These are phyloP conservation scores for Ganoderma resinaceum DNA, from an alignment of 1,284 basidiomycete species.

Conservation along the genomic window DNA sequence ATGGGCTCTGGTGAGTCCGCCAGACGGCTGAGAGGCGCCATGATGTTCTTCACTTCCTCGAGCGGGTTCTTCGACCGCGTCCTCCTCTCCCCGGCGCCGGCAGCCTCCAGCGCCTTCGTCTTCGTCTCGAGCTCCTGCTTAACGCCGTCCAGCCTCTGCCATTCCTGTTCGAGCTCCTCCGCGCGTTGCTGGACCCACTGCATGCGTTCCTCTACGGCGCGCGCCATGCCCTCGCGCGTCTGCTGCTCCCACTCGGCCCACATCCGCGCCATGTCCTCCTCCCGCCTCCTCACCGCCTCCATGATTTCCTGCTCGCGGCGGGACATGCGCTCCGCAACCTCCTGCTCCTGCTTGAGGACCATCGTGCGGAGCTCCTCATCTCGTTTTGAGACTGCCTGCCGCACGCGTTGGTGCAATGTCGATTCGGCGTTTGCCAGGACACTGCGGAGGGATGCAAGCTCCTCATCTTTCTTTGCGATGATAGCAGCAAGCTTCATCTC, in stretches of 20 bases:
- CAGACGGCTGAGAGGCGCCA: conserved; percentile 57
- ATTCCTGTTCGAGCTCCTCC: conserved; percentile 60
- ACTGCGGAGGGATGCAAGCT: conserved; percentile 58
- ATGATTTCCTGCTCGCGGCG: conserved; percentile 73
- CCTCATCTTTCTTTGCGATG: conserved; percentile 63
- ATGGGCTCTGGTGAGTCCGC: conserved; percentile 39
- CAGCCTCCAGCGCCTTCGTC: conserved; percentile 48
- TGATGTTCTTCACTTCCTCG: conserved; percentile 77
- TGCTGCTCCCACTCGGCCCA: conserved; percentile 66
- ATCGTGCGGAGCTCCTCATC: conserved; percentile 75
- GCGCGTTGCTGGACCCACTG: conserved; percentile 59
- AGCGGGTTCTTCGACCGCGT: conserved; percentile 66
- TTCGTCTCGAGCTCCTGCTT: conserved; percentile 56
- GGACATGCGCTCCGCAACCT: conserved; percentile 74
- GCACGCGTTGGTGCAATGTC: conserved; percentile 59
- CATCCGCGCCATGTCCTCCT: conserved; percentile 54
- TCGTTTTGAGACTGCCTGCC: conserved; percentile 64
- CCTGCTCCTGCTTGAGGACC: conserved; percentile 71
- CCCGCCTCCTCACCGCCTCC: conserved; percentile 53
- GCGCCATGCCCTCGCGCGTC: conserved; percentile 56
- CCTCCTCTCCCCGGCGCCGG: conserved; percentile 38
- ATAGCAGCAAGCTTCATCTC: conserved; percentile 57
- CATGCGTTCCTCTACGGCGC: conserved; percentile 58
- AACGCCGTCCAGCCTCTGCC: conserved; percentile 52
- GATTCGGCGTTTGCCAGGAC: conserved; percentile 46